Evolutionary conservation across 1,139 yeast species (phyloP), one percentile per base, ranked within the genome.

Genomic region (Pichia sp.): DNA sequence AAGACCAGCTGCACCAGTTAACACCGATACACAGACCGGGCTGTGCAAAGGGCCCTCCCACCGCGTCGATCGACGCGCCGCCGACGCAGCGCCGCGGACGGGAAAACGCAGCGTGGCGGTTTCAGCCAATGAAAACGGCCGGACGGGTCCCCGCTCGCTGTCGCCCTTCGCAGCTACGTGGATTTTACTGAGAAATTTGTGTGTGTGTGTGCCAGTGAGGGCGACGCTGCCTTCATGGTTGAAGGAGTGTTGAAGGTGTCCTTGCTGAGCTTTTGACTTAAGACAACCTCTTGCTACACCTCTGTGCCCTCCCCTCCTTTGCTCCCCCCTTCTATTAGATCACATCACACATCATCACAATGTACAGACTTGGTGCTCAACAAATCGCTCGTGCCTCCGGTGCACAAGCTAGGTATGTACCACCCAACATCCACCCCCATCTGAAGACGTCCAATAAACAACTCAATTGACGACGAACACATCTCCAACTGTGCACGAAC

Each of bases 341-440:
- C 20, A 22, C 21, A 21, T 34, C 44, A 40, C 8, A 34, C 32
- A 27, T 31, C 33, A 30, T 12, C 44, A 40, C 28, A 27, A 81
- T 81, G 87, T 80, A 80, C 73, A 79, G 83, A 70, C 76, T 79
- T 75, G 79, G 83, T 70, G 79, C 79, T 65, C 68, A 71, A 63
- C 80, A 76, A 69, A 78, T 73, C 65, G 80, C 78, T 73, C 85
- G 85, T 68, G 67, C 72, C 66, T 79, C 58, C 38, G 50, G 53
- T 51, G 52, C 59, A 36, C 55, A 51, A 37, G 58, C 60, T 40
- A 61, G 63, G 63, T 60, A 58, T 48, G 62, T 46, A 15, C 21
- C 27, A 7, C 27, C 27, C 27, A 7, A 24, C 27, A 24, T 8
- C 27, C 10, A 24, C 27, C 27, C 7, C 7, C 27, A 24, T 24